phyloP scores from a whole-genome alignment of 2,329 filamentous ascomycete genomes.

The Lachnellula occidentalis region DNA sequence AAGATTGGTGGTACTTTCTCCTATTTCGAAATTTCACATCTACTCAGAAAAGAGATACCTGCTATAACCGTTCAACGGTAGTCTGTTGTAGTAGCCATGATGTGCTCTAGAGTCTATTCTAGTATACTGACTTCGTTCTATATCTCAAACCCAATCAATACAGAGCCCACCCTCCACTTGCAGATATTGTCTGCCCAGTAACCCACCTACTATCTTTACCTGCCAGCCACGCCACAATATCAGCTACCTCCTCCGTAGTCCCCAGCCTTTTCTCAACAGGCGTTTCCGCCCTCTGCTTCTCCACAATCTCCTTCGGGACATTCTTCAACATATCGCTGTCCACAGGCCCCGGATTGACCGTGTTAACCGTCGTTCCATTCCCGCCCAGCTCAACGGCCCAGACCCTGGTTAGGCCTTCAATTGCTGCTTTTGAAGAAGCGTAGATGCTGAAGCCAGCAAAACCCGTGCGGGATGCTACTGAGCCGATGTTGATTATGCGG shows the following conservation, averaged over 20 bases:
- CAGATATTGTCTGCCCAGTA: slow-evolving; percentile 33
- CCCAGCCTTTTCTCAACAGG: slow-evolving; percentile 30
- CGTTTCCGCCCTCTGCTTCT: slow-evolving; percentile 14
- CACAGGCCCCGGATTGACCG: slow-evolving; percentile 15
- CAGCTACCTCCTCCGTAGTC: slow-evolving; percentile 41
- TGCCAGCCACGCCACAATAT: slow-evolving; percentile 41
- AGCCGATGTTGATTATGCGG: slow-evolving; percentile 17
- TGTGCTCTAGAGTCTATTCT: too few relatives aligned
- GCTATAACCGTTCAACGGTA: too few relatives aligned
- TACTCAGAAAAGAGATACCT: too few relatives aligned
- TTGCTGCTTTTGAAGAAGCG: slow-evolving; percentile 13
- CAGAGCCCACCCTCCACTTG: slow-evolving; percentile 19
- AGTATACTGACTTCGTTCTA: too few relatives aligned
- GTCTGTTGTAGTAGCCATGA: too few relatives aligned
- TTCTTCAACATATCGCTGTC: slow-evolving; percentile 24
- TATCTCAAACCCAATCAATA: slow-evolving; percentile 6
- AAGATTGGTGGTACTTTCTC: too few relatives aligned
- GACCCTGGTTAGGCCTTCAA: slow-evolving; percentile 16
- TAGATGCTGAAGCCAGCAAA: slow-evolving; percentile 10
- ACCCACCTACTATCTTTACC: slow-evolving; percentile 42
- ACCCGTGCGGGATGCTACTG: slow-evolving; percentile 5
- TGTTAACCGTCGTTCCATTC: slow-evolving; percentile 18
- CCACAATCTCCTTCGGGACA: slow-evolving; percentile 14
- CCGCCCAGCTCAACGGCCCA: slow-evolving; percentile 16
- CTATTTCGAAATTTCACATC: too few relatives aligned